Base-by-base conservation (phyloP, 371 early-diverging fungal genomes). In the Mucor irregularis region DNA sequence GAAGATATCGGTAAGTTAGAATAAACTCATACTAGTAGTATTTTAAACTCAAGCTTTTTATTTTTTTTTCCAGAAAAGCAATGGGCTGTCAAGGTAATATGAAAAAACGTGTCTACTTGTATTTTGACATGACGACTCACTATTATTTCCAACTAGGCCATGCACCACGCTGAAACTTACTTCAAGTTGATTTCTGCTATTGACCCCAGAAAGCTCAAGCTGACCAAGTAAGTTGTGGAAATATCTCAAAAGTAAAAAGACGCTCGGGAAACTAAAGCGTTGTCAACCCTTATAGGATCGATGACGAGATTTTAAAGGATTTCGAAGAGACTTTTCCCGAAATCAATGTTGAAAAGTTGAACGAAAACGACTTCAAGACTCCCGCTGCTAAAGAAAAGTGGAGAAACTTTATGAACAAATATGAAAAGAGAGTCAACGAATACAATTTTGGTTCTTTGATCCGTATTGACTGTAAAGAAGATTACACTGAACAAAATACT, bases 121-220 rank as follows among this genome's bases (percentile, higher is more conserved):
- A 16, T 43, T 24, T 43, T 43, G 5, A 14, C 10, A 25, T 6
- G 26, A 19, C 26, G 43, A 5, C 25, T 14, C 3, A 45, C 24
- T 28, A 17, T 17, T 31, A 16, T 14, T 28, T 16, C 10, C 34
- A 11, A 37, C 40, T 63, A 78, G 78, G 93, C 95, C 33, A 83
- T 91, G 83, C 91, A 91, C 62, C 94, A 96, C 64, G 95, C 96
- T 33, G 95, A 95, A 64, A 92, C 93, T 11, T 95, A 92, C 71
- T 90, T 88, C 79, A 88, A 88, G 37, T 76, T 96, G 55, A 78
- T 96, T 47, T 70, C 78, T 26, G 49, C 76, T 25, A 72, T 90
- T 26, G 91, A 89, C 40, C 80, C 83, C 30, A 68, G 75, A 31
- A 85, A 84, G 55, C 77, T 95, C 58, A 86, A 83, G 58, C 80